Percentiles rank a stretch among this genome's conserved stretches.
Conservation (phyloP, 2,329 filamentous ascomycete species). For the Aspergillus sp. region DNA sequence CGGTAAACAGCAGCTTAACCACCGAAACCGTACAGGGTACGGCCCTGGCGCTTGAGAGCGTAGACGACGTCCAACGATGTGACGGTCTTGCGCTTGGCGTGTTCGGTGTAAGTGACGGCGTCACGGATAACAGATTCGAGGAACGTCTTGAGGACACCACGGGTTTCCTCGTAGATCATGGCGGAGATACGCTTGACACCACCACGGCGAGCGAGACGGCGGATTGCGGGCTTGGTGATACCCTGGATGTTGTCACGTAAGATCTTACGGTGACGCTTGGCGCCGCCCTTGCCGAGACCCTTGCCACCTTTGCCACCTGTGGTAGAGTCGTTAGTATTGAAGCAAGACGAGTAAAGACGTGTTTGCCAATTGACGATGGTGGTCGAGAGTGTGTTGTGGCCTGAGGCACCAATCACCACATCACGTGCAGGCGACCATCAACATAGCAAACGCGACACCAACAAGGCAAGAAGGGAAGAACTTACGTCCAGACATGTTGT, state of each 20-base stretch:
- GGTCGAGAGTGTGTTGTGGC: not conserved
- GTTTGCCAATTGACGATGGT: too few relatives aligned
- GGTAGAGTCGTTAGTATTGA: slow-evolving; percentile 14
- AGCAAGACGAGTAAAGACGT: slow-evolving; percentile 1
- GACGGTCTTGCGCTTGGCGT: slow-evolving; percentile 63
- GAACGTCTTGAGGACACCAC: slow-evolving; percentile 77
- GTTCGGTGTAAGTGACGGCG: slow-evolving; percentile 74
- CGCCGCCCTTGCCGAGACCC: slow-evolving; percentile 95
- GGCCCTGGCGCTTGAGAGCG: slow-evolving; percentile 58
- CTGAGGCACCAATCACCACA: slow-evolving; percentile 10
- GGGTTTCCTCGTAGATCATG: slow-evolving; percentile 82
- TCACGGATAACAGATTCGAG: slow-evolving; percentile 75
- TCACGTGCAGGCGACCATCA: slow-evolving; percentile 20
- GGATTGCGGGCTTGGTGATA: slow-evolving; percentile 98
- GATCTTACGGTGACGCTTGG: slow-evolving; percentile 99
- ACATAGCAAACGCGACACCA: slow-evolving; percentile 6
- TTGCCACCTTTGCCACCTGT: slow-evolving; percentile 92
- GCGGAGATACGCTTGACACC: slow-evolving; percentile 99
- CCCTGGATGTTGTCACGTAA: slow-evolving; percentile 99
- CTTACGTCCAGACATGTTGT: slow-evolving; percentile 39
- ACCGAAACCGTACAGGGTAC: slow-evolving; percentile 80
- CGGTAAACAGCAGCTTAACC: slow-evolving; percentile 50
- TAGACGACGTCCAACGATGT: slow-evolving; percentile 58
- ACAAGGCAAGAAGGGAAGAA: slow-evolving; percentile 10
- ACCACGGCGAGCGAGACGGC: slow-evolving; percentile 97